Base-by-base conservation (phyloP, 2,329 filamentous ascomycete species). In the Aureobasidium zeae region DNA sequence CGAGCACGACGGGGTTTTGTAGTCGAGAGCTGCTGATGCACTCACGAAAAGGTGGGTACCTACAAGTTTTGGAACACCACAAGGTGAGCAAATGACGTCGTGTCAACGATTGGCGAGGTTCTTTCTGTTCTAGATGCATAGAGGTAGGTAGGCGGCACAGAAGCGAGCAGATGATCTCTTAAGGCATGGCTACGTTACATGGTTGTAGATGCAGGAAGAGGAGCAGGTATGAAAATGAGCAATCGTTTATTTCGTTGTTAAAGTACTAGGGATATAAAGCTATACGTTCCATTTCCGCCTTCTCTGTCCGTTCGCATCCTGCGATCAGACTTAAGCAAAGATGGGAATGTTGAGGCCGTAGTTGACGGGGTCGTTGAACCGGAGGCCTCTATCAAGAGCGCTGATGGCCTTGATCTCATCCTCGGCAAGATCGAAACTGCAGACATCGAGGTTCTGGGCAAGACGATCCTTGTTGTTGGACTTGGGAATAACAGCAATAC, bases 401-500 rank as follows among this genome's bases (percentile, higher is more conserved):
- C 71, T 72, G 58, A 87, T 87, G 48, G 71, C 67, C 50, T 81
- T 67, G 46, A 91, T 66, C 48, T 89, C 86, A 28, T 69, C 68
- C 55, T 78, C 62, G 19, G 72, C 70, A 24, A 88, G 66, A 55
- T 86, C 73, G 58, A 84, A 88, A 49, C 65, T 67, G 51, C 69
- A 74, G 50, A 78, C 76, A 52, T 79, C 74, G 51, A 88, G 65
- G 66, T 86, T 86, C 68, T 81, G 70, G 47, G 67, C 61, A 60
- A 86, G 71, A 52, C 68, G 49, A 51, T 57, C 52, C 63, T 72
- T 64, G 63, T 71, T 71, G 59, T 74, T 81, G 51, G 74, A 81
- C 76, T 89, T 89, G 54, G 84, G 85, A 55, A 91, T 91, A 54
- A 91, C 82, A 35, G 84, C 83, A 45, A 91, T 70, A 22, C 78